Percentiles rank a stretch among this genome's conserved stretches.
Conservation (phyloP, 805 yeast species). For the Candida palmyrensis region DNA sequence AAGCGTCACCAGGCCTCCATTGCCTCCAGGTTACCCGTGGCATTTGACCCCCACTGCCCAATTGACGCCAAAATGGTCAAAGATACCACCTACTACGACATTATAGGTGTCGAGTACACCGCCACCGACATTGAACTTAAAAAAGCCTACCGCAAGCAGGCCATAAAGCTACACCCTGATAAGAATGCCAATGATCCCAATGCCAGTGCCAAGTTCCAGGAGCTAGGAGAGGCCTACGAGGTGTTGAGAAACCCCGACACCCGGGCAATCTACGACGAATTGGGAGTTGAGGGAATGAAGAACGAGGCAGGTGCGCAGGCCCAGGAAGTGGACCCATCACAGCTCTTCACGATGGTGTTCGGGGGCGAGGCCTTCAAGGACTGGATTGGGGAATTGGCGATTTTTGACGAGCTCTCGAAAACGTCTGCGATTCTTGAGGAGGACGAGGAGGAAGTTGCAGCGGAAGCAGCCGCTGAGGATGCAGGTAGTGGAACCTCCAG, state of each 20-base stretch:
- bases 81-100: slow-evolving; percentile 84
- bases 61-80: slow-evolving; percentile 54
- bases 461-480: slow-evolving; percentile 3
- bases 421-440: slow-evolving; percentile 48
- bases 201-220: slow-evolving; percentile 86
- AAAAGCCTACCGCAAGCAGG: slow-evolving; percentile 88
- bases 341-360: slow-evolving; percentile 65
- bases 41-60: not conserved
- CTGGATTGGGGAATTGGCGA: slow-evolving; percentile 47
- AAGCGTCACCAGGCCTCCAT: not conserved
- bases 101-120: slow-evolving; percentile 58
- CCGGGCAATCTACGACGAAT: slow-evolving; percentile 72
- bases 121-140: slow-evolving; percentile 83
- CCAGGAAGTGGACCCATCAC: slow-evolving; percentile 43
- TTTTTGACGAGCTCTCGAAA: slow-evolving; percentile 69
- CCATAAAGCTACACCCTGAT: slow-evolving; percentile 90
- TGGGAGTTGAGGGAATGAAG: slow-evolving; percentile 51
- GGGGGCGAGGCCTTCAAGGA: slow-evolving; percentile 88
- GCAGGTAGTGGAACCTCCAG: not conserved
- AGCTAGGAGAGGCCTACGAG: slow-evolving; percentile 60
- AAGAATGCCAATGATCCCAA: slow-evolving; percentile 92
- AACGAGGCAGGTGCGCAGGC: slow-evolving; percentile 61
- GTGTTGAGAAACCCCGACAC: slow-evolving; percentile 70
- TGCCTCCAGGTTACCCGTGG: not conserved
- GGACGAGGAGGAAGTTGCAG: slow-evolving; percentile 26